These are phyloP conservation scores for Psilocybe tampanensis DNA, from an alignment of 768 basidiomycete species.

Conservation along the genomic window DNA sequence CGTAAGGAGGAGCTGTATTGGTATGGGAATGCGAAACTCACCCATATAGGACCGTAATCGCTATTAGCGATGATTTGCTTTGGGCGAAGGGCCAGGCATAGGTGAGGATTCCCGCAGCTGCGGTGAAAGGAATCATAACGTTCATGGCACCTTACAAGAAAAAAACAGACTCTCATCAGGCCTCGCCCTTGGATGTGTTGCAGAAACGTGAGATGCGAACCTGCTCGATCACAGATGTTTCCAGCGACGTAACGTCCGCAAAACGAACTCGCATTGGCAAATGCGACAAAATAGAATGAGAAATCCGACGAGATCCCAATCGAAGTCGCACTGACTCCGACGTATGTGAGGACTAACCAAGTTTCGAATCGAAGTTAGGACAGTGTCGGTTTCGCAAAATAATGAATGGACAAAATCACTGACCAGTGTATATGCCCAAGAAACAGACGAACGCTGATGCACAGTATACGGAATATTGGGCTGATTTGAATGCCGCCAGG, in stretches of 20 bases:
- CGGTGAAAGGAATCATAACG: constrained; percentile 65
- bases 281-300: constrained; percentile 65
- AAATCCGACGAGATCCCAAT: constrained; percentile 52
- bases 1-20: too few species aligned
- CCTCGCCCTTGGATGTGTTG: neutral
- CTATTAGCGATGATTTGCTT: constrained; percentile 46
- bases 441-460: constrained; percentile 56
- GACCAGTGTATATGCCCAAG: constrained; percentile 72
- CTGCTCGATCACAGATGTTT: constrained; percentile 53
- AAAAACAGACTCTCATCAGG: neutral
- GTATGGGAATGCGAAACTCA: constrained; percentile 27
- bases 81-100: constrained; percentile 71
- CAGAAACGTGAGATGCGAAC: constrained; percentile 42
- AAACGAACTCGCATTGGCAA: constrained; percentile 68
- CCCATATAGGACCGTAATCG: constrained; percentile 66
- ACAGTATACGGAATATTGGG: constrained; percentile 60
- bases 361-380: constrained; percentile 10
- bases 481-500: constrained; percentile 49
- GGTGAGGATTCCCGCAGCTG: constrained; percentile 57
- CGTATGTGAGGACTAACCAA: constrained; percentile 67
- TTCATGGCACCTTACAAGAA: constrained; percentile 59
- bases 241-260: constrained; percentile 63
- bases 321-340: constrained; percentile 55
- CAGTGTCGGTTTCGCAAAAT: neutral
- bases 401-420: constrained; percentile 9